These are phyloP conservation scores for Saitozyma sp. DNA, from an alignment of 768 basidiomycete species.

Conservation along the genomic window DNA sequence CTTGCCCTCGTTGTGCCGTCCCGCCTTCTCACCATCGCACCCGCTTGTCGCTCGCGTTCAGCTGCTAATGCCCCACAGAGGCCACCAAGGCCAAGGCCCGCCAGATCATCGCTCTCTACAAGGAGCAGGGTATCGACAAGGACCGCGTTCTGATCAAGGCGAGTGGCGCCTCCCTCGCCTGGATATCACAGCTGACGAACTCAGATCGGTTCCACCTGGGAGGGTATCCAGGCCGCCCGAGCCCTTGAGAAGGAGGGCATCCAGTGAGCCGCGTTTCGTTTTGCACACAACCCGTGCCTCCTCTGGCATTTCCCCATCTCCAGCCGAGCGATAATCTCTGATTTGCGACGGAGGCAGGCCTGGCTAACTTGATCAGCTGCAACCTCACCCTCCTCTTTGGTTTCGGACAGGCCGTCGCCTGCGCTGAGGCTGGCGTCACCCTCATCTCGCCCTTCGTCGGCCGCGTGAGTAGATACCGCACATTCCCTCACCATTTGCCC, in stretches of 20 bases:
- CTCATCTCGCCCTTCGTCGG: conserved; percentile 99
- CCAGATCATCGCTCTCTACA: conserved; percentile 85
- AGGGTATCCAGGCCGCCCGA: conserved; percentile 98
- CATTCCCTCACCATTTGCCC: too few relatives aligned
- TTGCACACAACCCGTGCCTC: neutral
- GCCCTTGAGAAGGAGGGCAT: conserved; percentile 90
- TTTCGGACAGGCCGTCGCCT: conserved; percentile 97
- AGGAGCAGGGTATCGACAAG: conserved; percentile 87
- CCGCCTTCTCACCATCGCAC: neutral
- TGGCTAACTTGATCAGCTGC: conserved; percentile 58
- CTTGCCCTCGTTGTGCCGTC: too few relatives aligned
- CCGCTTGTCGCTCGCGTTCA: conserved; percentile 1
- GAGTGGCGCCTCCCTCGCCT: conserved; percentile 2
- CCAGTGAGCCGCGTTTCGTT: conserved; percentile 55
- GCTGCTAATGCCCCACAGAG: conserved; percentile 19
- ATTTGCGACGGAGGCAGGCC: neutral
- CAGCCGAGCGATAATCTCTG: neutral
- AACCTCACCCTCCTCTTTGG: conserved; percentile 99
- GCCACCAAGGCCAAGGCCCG: conserved; percentile 54
- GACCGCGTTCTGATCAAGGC: conserved; percentile 94
- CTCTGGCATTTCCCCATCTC: neutral
- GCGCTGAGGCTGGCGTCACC: conserved; percentile 96
- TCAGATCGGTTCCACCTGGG: conserved; percentile 92
- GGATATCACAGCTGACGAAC: neutral
- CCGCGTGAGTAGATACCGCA: conserved; percentile 60